Evolutionary conservation across 2,329 filamentous ascomycete species (phyloP), one percentile per base, ranked within the genome.

Genomic region (Neocatenulostroma microsporum): DNA sequence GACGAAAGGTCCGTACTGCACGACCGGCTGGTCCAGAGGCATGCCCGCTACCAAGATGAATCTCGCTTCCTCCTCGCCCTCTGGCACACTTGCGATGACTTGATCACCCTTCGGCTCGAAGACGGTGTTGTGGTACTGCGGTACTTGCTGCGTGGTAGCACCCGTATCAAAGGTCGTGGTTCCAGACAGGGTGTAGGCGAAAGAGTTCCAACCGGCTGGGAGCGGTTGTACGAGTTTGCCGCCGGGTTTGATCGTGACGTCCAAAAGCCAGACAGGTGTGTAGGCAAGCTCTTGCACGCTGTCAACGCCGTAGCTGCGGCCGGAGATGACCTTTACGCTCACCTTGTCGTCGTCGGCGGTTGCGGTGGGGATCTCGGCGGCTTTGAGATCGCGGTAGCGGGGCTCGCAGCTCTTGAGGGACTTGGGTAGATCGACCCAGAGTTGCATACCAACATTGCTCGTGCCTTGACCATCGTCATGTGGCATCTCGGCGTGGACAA

Each of bases 241-340:
- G 36, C 89, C 89, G 0, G 88, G 87, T 52, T 77, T 66, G 36
- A 96, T 75, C 14, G 75, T 78, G 34, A 95, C 69, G 58, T 96
- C 89, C 29, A 96, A 70, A 44, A 94, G 72, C 89, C 89, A 96
- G n/a, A 96, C 87, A 0, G 91, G 91, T 2, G 89, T 96, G 63
- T 96, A 95, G 11, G 89, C 88, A 29, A 96, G 69, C 55, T 96
- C 88, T 57, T 89, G 79, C 36, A 94, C 76, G 11, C 80, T 86
- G 56, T 95, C 88, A 35, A 91, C 76, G 29, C 85, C 88, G 53
- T 87, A 81, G 37, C 78, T 81, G 57, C 82, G 78, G 14, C 89
- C 91, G 1, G 81, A 88, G 50, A 96, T 96, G 49, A 96, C 83
- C 64, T 94, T 95, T 48, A 96, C 72, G 26, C 70, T 71, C 13